A percentile compares a stretch with the other conserved stretches of the same genome.
Conservation (phyloP, 1,139 yeast species). For the Diutina catenulata region DNA sequence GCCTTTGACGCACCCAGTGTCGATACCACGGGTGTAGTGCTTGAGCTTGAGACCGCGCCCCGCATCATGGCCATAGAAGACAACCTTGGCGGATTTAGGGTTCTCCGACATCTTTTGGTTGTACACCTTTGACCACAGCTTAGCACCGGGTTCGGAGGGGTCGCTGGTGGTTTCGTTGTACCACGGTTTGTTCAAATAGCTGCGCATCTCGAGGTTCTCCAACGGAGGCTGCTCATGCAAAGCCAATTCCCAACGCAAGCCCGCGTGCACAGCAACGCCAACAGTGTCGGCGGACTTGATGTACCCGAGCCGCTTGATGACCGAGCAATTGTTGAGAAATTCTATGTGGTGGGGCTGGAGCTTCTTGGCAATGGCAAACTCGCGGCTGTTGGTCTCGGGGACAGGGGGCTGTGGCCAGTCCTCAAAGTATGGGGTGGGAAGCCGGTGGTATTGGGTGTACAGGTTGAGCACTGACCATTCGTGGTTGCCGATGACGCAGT, state of each 20-base stretch:
- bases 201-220: slow-evolving; percentile 51
- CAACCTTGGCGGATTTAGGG: slow-evolving; percentile 28
- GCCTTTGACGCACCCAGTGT: slow-evolving; percentile 74
- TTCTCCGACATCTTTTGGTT: slow-evolving; percentile 34
- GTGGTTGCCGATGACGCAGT: slow-evolving; percentile 83
- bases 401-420: neutral
- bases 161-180: slow-evolving; percentile 43
- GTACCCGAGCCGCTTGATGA: slow-evolving; percentile 49
- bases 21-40: slow-evolving; percentile 66
- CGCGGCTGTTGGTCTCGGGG: slow-evolving; percentile 31
- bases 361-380: slow-evolving; percentile 46
- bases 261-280: slow-evolving; percentile 74
- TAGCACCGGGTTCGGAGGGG: slow-evolving; percentile 34
- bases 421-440: slow-evolving; percentile 21
- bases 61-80: slow-evolving; percentile 88
- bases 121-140: slow-evolving; percentile 58
- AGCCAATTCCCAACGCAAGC: slow-evolving; percentile 50
- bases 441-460: slow-evolving; percentile 47
- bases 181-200: slow-evolving; percentile 40
- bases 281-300: slow-evolving; percentile 17
- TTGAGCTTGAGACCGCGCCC: slow-evolving; percentile 57
- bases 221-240: slow-evolving; percentile 51
- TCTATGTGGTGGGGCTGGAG: slow-evolving; percentile 48
- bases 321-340: slow-evolving; percentile 49
- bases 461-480: slow-evolving; percentile 55